phyloP scores from a whole-genome alignment of 108 stramenopile genomes.

The Skeletonema costatum region DNA sequence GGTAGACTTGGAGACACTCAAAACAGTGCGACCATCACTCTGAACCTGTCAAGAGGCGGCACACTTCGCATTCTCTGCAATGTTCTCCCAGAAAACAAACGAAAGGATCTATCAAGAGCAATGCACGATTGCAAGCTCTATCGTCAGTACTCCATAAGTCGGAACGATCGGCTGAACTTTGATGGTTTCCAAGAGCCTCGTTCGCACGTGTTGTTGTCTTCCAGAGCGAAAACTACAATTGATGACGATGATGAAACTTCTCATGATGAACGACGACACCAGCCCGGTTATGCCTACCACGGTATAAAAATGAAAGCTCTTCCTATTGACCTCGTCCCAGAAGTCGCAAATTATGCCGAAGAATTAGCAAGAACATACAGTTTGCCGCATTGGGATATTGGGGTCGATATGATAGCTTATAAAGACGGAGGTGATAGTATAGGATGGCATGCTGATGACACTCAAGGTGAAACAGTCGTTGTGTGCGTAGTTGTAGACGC shows the following conservation, averaged over 20 bases:
- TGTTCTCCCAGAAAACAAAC: slow-evolving; percentile 9
- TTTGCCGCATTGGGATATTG: slow-evolving; percentile 43
- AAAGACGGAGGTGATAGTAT: slow-evolving; percentile 56
- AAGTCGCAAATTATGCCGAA: slow-evolving; percentile 9
- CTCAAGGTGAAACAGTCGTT: slow-evolving; percentile 53
- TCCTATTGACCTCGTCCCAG: slow-evolving; percentile 22
- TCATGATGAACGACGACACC: neutral
- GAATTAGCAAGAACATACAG: slow-evolving; percentile 16
- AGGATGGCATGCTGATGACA: slow-evolving; percentile 68
- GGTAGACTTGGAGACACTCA: neutral
- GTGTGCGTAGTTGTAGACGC: slow-evolving; percentile 47
- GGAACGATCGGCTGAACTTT: neutral
- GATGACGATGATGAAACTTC: neutral
- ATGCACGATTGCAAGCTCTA: slow-evolving; percentile 37
- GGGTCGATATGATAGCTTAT: slow-evolving; percentile 57
- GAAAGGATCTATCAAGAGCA: slow-evolving; percentile 12
- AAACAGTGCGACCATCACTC: neutral
- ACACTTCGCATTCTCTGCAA: slow-evolving; percentile 17
- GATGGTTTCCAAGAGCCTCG: slow-evolving; percentile 33
- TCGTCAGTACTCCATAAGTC: slow-evolving; percentile 24
- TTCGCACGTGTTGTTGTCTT: slow-evolving; percentile 41
- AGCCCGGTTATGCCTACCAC: slow-evolving; percentile 27
- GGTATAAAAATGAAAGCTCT: slow-evolving; percentile 34
- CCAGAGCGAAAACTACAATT: slow-evolving; percentile 3
- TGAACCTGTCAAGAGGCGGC: slow-evolving; percentile 29